Evolutionary conservation across 495 filamentous ascomycete genomes (phyloP), one percentile per base, ranked within the genome.

Genomic region (Podospora anserina): DNA sequence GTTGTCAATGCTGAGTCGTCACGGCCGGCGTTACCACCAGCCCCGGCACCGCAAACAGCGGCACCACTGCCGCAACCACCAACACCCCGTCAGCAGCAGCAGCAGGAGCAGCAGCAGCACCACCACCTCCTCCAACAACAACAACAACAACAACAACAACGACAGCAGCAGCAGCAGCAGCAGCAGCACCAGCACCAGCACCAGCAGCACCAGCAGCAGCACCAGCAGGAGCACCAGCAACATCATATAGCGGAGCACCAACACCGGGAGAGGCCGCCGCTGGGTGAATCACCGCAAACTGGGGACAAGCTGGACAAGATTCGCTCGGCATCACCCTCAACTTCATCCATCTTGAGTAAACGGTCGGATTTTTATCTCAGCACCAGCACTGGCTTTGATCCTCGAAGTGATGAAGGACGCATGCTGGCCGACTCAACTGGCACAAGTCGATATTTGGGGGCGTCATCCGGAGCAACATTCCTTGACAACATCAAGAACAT

Each of bases 401-500:
- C 39, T 11, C 23, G 62, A 15, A 62, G 55, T 23, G 63, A 68
- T 58, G 74, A 73, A 57, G 76, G 78, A 18, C 67, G 76, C 49
- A 70, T 82, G 67, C 74, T 82, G 13, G 65, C 70, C 18, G 80
- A 82, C 63, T 49, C 61, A 2, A 75, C 75, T 20, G 78, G 79
- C 34, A 78, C 68, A 18, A 44, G 68, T 0, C 75, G 79, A 62
- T 81, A 73, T 66, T 72, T 76, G n/a, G 80, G 80, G 18, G 73
- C 71, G 67, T 79, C 80, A 5, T 78, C 79, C 15, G 81, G 78
- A 32, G 76, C 78, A 3, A 76, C 74, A 11, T 82, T 78, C 34
- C 73, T 79, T 5, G 81, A 82, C 66, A 65, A 73, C 3, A 65
- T 82, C 26, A 81, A 78, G 70, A 66, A 68, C 26, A 77, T 82